A percentile compares a stretch with the other conserved stretches of the same genome.
phyloP scores from a whole-genome alignment of 345 rosid genomes.

The Populus euphratica region DNA sequence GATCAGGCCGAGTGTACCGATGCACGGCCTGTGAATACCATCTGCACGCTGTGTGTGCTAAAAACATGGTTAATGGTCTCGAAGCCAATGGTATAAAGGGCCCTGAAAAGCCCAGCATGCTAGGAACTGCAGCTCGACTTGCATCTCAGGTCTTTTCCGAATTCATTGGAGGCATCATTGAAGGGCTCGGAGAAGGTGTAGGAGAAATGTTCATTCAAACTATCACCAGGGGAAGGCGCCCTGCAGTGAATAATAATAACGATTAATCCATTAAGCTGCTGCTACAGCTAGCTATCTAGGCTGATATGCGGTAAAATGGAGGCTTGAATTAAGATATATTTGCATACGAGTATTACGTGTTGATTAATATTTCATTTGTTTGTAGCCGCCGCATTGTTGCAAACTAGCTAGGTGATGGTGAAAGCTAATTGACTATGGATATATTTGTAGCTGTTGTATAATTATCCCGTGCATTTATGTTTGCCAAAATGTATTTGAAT shows the following conservation, averaged over 20 bases:
- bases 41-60: slow-evolving; percentile 81
- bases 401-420: background rate
- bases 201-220: slow-evolving; percentile 57
- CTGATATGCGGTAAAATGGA: background rate
- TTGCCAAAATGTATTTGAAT: background rate
- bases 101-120: slow-evolving; percentile 42
- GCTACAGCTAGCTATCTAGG: background rate
- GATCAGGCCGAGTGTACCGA: slow-evolving; percentile 61
- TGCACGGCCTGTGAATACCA: slow-evolving; percentile 72
- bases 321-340: background rate
- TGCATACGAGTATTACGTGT: background rate
- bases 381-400: background rate
- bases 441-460: no score
- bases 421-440: background rate
- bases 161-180: slow-evolving; percentile 66
- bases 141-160: slow-evolving; percentile 63
- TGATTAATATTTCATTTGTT: background rate
- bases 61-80: slow-evolving; percentile 69
- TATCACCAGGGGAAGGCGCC: slow-evolving; percentile 29
- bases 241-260: background rate
- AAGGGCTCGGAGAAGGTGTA: slow-evolving; percentile 78
- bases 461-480: background rate
- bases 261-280: background rate
- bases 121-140: slow-evolving; percentile 54
- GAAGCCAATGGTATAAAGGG: slow-evolving; percentile 46